A percentile compares a stretch with the other conserved stretches of the same genome.
These are phyloP conservation scores for Termitomyces sp. DNA, from an alignment of 768 basidiomycete species.

Conservation along the genomic window DNA sequence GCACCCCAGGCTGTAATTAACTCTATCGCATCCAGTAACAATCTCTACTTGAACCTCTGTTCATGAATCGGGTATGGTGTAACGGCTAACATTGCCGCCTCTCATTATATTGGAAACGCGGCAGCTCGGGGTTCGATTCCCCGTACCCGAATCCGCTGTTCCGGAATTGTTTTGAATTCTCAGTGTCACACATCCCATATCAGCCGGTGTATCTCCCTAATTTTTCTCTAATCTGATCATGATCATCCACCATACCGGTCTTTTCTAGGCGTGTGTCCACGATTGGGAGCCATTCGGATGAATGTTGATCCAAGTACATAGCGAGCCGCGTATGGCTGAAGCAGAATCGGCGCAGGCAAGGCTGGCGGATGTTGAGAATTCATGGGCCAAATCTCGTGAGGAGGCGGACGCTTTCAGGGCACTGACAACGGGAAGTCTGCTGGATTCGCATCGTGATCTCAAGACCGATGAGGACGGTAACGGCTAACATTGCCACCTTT, in stretches of 20 bases:
- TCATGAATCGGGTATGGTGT: conserved; percentile 44
- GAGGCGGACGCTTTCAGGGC: conserved; percentile 90
- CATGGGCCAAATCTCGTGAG: conserved; percentile 89
- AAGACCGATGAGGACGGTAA: conserved; percentile 85
- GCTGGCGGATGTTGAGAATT: conserved; percentile 80
- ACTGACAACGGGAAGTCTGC: conserved; percentile 77
- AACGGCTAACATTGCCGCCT: conserved; percentile 66
- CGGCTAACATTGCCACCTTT: no score
- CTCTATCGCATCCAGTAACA: no score
- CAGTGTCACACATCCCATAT: no score
- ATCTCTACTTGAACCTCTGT: no score
- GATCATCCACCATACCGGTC: no score
- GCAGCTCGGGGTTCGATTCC: conserved; percentile 54
- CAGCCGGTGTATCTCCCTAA: no score
- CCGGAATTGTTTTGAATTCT: no score
- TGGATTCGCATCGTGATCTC: conserved; percentile 85
- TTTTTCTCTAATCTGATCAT: no score
- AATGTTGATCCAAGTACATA: no score
- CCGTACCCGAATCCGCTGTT: not conserved
- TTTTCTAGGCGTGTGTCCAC: no score
- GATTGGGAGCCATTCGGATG: no score
- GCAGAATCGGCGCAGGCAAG: conserved; percentile 64
- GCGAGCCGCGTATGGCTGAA: conserved; percentile 67
- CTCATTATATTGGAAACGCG: conserved; percentile 38
- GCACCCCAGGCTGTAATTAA: no score